These are phyloP conservation scores for Boletus vermiculosoides DNA, from an alignment of 768 basidiomycete genomes.

Conservation along the genomic window DNA sequence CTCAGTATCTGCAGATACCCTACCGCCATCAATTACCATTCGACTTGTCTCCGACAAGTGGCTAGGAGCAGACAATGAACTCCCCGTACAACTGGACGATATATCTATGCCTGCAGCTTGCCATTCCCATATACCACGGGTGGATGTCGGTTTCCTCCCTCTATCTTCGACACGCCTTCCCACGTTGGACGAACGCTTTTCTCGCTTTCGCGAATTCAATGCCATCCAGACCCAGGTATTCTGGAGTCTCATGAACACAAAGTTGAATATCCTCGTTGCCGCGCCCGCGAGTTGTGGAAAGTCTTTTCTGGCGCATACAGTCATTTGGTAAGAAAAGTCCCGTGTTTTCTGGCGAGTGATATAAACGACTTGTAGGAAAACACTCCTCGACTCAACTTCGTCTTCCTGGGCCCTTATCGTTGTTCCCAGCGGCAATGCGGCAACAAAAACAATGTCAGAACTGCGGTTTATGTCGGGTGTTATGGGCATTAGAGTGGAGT, in stretches of 20 bases:
- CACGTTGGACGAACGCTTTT: conserved; percentile 43
- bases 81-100: conserved; percentile 58
- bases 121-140: conserved; percentile 54
- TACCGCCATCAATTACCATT: conserved; percentile 67
- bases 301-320: conserved; percentile 64
- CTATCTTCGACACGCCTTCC: conserved; percentile 49
- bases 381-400: conserved; percentile 39
- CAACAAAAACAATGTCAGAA: conserved; percentile 54
- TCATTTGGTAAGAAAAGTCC: conserved; percentile 62
- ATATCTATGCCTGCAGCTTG: conserved; percentile 73
- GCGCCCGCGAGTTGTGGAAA: conserved; percentile 84
- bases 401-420: conserved; percentile 64
- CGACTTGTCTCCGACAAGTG: conserved; percentile 87
- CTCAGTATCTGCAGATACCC: conserved; percentile 56
- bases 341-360: conserved; percentile 6
- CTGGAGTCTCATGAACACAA: conserved; percentile 75
- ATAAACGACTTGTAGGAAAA: conserved; percentile 47
- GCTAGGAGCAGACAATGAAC: conserved; percentile 85
- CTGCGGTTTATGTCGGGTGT: conserved; percentile 42
- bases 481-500: conserved; percentile 41
- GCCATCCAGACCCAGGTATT: conserved; percentile 87
- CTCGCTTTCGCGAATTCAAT: conserved; percentile 61
- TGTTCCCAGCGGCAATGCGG: conserved; percentile 55
- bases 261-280: conserved; percentile 66
- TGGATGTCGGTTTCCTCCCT: conserved; percentile 75